Evolutionary conservation across 352 stramenopile genomes (phyloP).

Genomic region (Phytophthora megakarya): DNA sequence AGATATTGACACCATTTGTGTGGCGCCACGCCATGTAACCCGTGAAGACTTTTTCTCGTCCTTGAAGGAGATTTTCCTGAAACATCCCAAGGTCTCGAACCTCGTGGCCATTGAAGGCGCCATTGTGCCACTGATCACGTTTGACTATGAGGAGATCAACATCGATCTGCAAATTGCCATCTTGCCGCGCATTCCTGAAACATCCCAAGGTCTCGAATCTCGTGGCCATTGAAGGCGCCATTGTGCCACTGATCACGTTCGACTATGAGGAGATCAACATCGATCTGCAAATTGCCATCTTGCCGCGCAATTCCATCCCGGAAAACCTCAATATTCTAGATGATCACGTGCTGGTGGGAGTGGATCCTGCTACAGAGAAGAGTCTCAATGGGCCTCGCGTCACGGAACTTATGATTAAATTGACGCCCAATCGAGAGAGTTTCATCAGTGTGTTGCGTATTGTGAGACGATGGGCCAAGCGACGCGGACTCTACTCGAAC

Average conservation of each 20-base stretch:
- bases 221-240: constrained; percentile 87
- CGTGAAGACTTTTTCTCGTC: constrained; percentile 97
- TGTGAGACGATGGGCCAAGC: constrained; percentile 89
- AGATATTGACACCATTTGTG: constrained; percentile 98
- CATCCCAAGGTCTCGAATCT: constrained; percentile 93
- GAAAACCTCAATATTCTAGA: constrained; percentile 92
- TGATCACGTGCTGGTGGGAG: constrained; percentile 85
- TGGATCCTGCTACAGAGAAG: constrained; percentile 89
- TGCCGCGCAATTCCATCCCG: constrained; percentile 92
- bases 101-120: constrained; percentile 89
- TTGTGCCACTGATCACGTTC: constrained; percentile 98
- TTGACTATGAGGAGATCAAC: constrained; percentile 99
- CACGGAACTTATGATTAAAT: constrained; percentile 92
- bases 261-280: constrained; percentile 99
- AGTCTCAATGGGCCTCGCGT: constrained; percentile 90
- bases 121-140: constrained; percentile 97
- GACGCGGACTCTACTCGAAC: constrained; percentile 98
- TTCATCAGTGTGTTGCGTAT: constrained; percentile 90
- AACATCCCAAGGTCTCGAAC: constrained; percentile 92
- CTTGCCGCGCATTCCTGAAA: too few relatives aligned
- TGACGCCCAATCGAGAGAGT: constrained; percentile 84
- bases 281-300: constrained; percentile 96
- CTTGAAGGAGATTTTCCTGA: constrained; percentile 91
- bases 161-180: constrained; percentile 98
- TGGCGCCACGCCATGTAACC: constrained; percentile 95